Evolutionary conservation across 1,284 basidiomycete species (phyloP).

Genomic region (Rhodotorula sp.): DNA sequence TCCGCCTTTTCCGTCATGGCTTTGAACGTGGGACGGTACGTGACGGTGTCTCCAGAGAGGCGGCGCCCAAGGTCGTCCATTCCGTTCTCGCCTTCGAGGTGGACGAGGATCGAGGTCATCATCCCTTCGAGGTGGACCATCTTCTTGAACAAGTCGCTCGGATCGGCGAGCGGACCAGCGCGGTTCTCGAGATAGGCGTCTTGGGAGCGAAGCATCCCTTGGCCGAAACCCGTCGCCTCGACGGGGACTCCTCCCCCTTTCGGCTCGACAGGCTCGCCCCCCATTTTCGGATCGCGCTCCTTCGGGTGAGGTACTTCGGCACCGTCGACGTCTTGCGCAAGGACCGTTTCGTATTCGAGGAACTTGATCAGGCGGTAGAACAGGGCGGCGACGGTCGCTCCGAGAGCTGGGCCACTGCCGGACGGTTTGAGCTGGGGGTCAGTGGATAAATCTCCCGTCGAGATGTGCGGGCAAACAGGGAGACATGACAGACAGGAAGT

Average conservation of each 20-base stretch:
- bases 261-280: too few relatives aligned
- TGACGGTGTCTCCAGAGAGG: neutral
- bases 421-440: too few relatives aligned
- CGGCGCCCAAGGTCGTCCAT: neutral
- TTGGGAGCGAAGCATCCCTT: neutral
- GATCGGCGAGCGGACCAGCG: neutral
- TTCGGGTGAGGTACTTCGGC: too few relatives aligned
- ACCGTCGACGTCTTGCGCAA: neutral
- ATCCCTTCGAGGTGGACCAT: neutral
- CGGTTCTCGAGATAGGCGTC: neutral
- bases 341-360: constrained; percentile 11
- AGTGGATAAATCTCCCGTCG: neutral
- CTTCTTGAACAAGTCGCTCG: neutral
- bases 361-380: constrained; percentile 55
- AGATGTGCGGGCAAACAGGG: too few relatives aligned
- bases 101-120: neutral
- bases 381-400: constrained; percentile 59
- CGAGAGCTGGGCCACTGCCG: constrained; percentile 55
- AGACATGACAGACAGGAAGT: neutral
- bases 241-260: neutral
- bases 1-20: too few relatives aligned
- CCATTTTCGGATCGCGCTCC: too few relatives aligned
- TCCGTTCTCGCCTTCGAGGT: neutral
- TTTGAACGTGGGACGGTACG: neutral
- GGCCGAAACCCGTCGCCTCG: neutral